Percentiles rank a stretch among this genome's conserved stretches.
phyloP scores from a whole-genome alignment of 202 grass and related monocot genomes.

The Brachypodium distachyon region DNA sequence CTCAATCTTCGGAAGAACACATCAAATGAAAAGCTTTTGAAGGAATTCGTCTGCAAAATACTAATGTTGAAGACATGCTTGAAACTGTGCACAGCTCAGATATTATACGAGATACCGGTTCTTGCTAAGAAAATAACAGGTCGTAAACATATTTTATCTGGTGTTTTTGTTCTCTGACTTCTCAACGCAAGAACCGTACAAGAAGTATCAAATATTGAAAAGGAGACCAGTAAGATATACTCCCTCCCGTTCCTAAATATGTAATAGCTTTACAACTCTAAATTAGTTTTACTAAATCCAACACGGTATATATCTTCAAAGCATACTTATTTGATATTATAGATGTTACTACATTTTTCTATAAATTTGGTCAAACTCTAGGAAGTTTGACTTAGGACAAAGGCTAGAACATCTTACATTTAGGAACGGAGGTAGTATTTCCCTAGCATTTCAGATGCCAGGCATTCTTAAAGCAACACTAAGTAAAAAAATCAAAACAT shows the following conservation, averaged over 20 bases:
- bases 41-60: neutral
- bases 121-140: neutral
- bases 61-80: neutral
- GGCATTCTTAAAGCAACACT: neutral
- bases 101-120: neutral
- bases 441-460: neutral
- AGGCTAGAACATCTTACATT: too few relatives aligned
- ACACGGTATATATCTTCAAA: too few relatives aligned
- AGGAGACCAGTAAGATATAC: neutral
- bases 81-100: neutral
- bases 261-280: too few relatives aligned
- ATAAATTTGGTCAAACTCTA: too few relatives aligned
- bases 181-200: neutral
- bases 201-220: conserved; percentile 6
- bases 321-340: too few relatives aligned
- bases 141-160: neutral
- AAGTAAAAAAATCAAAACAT: too few relatives aligned
- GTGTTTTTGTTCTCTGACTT: neutral
- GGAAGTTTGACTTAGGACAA: too few relatives aligned
- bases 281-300: too few relatives aligned
- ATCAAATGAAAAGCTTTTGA: neutral
- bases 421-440: too few relatives aligned
- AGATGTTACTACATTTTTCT: too few relatives aligned
- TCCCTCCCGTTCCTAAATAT: too few relatives aligned
- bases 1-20: neutral